Evolutionary conservation across 2,329 filamentous ascomycete genomes (phyloP).

Genomic region (Scedosporium apiospermum): DNA sequence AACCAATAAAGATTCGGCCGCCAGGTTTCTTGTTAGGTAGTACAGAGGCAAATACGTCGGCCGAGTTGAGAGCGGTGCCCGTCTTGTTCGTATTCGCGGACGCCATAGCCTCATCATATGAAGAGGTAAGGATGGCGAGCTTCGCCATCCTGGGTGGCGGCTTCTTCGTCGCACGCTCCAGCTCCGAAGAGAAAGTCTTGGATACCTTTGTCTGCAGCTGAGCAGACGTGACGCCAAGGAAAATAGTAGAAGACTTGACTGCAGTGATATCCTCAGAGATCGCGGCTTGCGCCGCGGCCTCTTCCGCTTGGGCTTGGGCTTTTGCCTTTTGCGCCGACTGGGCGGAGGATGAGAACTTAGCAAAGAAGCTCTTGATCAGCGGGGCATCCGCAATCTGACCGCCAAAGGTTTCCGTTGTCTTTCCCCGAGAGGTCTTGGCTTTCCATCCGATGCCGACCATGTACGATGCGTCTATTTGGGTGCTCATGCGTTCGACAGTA

Average conservation of each 20-base stretch:
- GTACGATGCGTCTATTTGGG: constrained; percentile 84
- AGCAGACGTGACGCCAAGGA: constrained; percentile 79
- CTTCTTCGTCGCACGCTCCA: constrained; percentile 95
- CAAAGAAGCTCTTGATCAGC: constrained; percentile 72
- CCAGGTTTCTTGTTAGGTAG: constrained; percentile 72
- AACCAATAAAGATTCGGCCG: constrained; percentile 92
- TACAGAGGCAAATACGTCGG: constrained; percentile 83
- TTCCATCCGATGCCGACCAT: constrained; percentile 87
- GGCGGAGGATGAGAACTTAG: constrained; percentile 56
- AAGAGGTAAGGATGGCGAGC: constrained; percentile 81
- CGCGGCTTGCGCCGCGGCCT: constrained; percentile 50
- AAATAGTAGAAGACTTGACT: constrained; percentile 67
- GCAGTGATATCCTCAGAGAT: constrained; percentile 64
- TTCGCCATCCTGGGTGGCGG: constrained; percentile 82
- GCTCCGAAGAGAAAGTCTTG: constrained; percentile 65
- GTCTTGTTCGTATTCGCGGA: constrained; percentile 44
- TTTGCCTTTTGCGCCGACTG: constrained; percentile 43
- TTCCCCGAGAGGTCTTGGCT: constrained; percentile 32
- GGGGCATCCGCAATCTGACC: constrained; percentile 40
- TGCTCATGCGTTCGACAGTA: constrained; percentile 73
- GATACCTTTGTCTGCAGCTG: constrained; percentile 68
- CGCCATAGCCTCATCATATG: constrained; percentile 70
- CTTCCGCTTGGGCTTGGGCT: constrained; percentile 49
- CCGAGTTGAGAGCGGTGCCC: constrained; percentile 34
- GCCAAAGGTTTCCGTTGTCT: constrained; percentile 41